Evolutionary conservation across 1,284 basidiomycete species (phyloP).

Genomic region (Clitocybe nebularis): DNA sequence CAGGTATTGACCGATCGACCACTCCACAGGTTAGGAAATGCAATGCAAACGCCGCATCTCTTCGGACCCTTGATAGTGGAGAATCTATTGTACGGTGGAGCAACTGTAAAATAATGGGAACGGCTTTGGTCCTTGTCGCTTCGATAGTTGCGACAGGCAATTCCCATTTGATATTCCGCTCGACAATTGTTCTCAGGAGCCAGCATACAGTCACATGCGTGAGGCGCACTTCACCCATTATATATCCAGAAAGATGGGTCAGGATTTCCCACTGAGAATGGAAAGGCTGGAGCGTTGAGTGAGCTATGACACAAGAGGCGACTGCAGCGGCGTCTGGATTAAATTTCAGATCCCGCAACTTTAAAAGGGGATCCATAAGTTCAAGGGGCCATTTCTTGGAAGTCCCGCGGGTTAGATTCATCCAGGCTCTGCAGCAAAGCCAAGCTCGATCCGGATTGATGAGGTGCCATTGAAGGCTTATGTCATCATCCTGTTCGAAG

Average conservation of each 20-base stretch:
- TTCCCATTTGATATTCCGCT: slow-evolving; percentile 33
- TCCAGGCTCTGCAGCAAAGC: slow-evolving; percentile 36
- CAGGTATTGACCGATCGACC: slow-evolving; percentile 20
- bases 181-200: slow-evolving; percentile 34
- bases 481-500: slow-evolving; percentile 32
- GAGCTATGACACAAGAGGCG: slow-evolving; percentile 31
- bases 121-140: slow-evolving; percentile 27
- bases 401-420: slow-evolving; percentile 32
- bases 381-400: slow-evolving; percentile 30
- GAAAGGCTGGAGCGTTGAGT: slow-evolving; percentile 31
- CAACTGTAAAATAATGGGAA: slow-evolving; percentile 31
- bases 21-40: slow-evolving; percentile 26
- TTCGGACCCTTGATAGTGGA: slow-evolving; percentile 24
- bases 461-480: slow-evolving; percentile 32
- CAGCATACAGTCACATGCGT: slow-evolving; percentile 29
- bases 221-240: slow-evolving; percentile 26
- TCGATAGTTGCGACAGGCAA: slow-evolving; percentile 30
- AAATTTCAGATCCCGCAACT: slow-evolving; percentile 24
- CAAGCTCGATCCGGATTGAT: slow-evolving; percentile 28
- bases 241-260: slow-evolving; percentile 25
- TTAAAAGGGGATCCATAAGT: slow-evolving; percentile 30
- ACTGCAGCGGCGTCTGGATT: slow-evolving; percentile 29
- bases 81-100: slow-evolving; percentile 26
- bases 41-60: slow-evolving; percentile 28
- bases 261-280: slow-evolving; percentile 31